Evolutionary conservation across 164 flowering plant species (phyloP), one percentile per base, ranked within the genome.

Genomic region (Kalanchoe fedtschenkoi): DNA sequence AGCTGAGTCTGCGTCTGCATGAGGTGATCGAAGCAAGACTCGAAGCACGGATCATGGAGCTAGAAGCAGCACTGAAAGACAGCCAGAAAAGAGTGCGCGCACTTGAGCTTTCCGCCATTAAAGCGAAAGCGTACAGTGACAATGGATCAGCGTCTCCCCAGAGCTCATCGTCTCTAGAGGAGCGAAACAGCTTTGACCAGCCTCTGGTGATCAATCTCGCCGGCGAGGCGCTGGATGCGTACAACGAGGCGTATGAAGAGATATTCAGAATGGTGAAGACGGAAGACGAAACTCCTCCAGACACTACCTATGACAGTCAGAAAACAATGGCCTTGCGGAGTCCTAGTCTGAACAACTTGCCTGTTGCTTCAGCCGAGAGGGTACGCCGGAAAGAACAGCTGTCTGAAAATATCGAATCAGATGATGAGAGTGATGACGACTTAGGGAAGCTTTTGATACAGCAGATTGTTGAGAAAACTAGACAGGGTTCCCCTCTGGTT

Each of bases 21-120:
- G 83, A 86, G 68, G 80, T 83, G 65, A 75, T 89, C 67, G 78
- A 81, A 66, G 79, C 85, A 58, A 77, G 86, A 71, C 81, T 89
- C 26, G 83, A 81, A 75, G 74, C 76, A 26, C 87, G 85, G 16
- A 73, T 86, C 55, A 66, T 32, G 51, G 92, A 89, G 68, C 92
- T 89, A 1, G 89, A 89, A 69, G 54, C 72, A 26, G 88, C 81
- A 28, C 83, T 88, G 11, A 66, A 69, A 24, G 70, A 68, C 35
- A 82, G 78, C 65, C 80, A 76, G 65, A 75, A 62, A 60, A 76
- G 70, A 69, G 34, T 69, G 34, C 74, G 71, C 72, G 80, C 74
- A 66, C 46, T 66, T 1, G 74, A 81, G 38, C 56, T 39, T 54
- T 33, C 32, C 9, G 63, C 6, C 19, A 67, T 68, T 19, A 53